These are phyloP conservation scores for Dioscorea cayenensis DNA, from an alignment of 116 monocot genomes.

Conservation along the genomic window DNA sequence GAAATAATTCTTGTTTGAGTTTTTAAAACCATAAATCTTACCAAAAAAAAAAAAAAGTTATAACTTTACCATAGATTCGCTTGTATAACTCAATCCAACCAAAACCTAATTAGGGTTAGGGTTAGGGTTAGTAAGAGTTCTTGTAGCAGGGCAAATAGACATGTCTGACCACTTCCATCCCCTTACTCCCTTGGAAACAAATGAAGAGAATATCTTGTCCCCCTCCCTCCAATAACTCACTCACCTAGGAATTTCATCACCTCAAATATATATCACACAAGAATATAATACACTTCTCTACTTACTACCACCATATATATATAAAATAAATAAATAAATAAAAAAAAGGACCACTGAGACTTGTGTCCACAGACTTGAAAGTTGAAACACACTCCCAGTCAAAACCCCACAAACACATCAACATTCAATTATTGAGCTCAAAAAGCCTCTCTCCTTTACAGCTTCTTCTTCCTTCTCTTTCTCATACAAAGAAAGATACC, in stretches of 20 bases:
- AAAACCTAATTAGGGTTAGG: too few species aligned
- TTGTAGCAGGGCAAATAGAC: not conserved
- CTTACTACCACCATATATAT: not conserved
- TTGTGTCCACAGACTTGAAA: slow-evolving; percentile 1
- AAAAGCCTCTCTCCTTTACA: slow-evolving; percentile 16
- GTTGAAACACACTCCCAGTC: slow-evolving; percentile 1
- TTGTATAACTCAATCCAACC: too few species aligned
- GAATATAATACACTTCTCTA: not conserved
- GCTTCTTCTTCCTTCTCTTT: not conserved
- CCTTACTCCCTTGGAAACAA: not conserved
- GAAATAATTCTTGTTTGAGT: too few species aligned
- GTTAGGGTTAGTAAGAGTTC: not conserved
- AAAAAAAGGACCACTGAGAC: slow-evolving; percentile 7
- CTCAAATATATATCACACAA: slow-evolving; percentile 6
- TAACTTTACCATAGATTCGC: too few species aligned
- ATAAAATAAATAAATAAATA: not conserved
- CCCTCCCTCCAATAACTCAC: not conserved
- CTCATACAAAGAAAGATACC: not conserved
- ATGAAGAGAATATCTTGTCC: not conserved
- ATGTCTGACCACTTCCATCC: not conserved
- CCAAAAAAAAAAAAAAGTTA: too few species aligned
- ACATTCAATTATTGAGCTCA: slow-evolving; percentile 20
- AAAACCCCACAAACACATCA: slow-evolving; percentile 10
- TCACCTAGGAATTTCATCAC: slow-evolving; percentile 1
- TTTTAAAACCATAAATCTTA: too few species aligned